Percentiles rank a stretch among this genome's conserved stretches.
Conservation (phyloP, 768 basidiomycete genomes). For the Daedalea quercina region DNA sequence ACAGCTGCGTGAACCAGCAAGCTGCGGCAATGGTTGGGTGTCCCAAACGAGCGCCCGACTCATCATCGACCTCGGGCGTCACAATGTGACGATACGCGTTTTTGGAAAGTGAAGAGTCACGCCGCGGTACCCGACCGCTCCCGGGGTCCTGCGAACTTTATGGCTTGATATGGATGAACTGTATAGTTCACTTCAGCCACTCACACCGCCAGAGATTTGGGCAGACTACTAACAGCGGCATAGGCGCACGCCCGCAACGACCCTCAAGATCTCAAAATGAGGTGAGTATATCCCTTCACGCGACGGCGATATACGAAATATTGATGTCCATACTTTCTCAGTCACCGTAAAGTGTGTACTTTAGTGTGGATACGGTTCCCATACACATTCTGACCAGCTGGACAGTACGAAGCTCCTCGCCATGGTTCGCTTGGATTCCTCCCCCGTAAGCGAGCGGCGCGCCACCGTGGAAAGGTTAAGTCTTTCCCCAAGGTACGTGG, state of each 20-base stretch:
- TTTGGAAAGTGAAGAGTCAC: background rate
- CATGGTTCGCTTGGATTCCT: constrained; percentile 97
- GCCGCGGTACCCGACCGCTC: no score
- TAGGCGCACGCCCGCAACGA: constrained; percentile 11
- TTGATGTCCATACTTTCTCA: constrained; percentile 26
- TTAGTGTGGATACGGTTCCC: constrained; percentile 14
- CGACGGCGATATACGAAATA: background rate
- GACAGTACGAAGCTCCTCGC: constrained; percentile 94
- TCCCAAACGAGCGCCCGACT: background rate
- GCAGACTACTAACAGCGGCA: background rate
- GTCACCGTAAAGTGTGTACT: constrained; percentile 79
- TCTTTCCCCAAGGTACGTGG: constrained; percentile 89
- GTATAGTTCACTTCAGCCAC: constrained; percentile 24
- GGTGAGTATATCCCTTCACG: constrained; percentile 22
- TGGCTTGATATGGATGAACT: constrained; percentile 10
- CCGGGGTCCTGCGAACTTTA: background rate
- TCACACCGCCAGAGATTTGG: constrained; percentile 5
- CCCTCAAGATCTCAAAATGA: constrained; percentile 30
- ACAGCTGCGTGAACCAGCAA: background rate
- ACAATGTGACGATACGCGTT: background rate
- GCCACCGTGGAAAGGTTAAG: constrained; percentile 99
- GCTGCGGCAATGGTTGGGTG: background rate
- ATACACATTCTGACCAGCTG: background rate
- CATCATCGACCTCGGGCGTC: background rate
- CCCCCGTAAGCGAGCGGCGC: constrained; percentile 92